Percentiles rank a stretch among this genome's conserved stretches.
These are phyloP conservation scores for Helianthus tuberosus DNA, from an alignment of 129 eudicot species.

Conservation along the genomic window DNA sequence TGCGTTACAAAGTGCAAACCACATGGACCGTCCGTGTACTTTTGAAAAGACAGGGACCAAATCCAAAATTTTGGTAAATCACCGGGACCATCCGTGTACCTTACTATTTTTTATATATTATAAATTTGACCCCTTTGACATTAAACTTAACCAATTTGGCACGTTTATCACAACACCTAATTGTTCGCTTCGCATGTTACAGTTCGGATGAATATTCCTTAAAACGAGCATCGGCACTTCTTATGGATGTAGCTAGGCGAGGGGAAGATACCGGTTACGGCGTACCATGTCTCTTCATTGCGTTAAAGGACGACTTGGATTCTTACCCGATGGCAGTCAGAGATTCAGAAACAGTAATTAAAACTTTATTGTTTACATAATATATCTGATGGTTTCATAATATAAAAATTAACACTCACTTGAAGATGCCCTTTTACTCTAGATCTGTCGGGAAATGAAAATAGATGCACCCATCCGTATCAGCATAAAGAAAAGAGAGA, in stretches of 20 bases:
- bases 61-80: too few relatives aligned
- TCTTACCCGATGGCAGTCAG: conserved; percentile 64
- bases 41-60: too few relatives aligned
- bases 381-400: background rate
- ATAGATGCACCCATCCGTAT: conserved; percentile 78
- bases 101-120: too few relatives aligned
- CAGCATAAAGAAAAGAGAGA: conserved; percentile 71
- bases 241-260: conserved; percentile 73
- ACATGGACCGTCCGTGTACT: too few relatives aligned
- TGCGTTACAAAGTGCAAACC: too few relatives aligned
- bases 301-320: conserved; percentile 86
- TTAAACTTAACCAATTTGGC: background rate
- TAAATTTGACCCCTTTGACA: background rate
- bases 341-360: conserved; percentile 73
- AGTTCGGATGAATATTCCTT: conserved; percentile 94
- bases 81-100: too few relatives aligned
- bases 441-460: conserved; percentile 83
- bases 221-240: conserved; percentile 80
- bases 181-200: conserved; percentile 10
- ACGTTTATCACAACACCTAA: background rate
- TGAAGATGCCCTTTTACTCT: background rate
- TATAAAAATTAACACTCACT: conserved; percentile 11
- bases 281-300: conserved; percentile 85
- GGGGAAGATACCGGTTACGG: conserved; percentile 91
- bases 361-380: background rate